A percentile compares a stretch with the other conserved stretches of the same genome.
Conservation (phyloP, 345 rosid genomes). For the Murraya paniculata region DNA sequence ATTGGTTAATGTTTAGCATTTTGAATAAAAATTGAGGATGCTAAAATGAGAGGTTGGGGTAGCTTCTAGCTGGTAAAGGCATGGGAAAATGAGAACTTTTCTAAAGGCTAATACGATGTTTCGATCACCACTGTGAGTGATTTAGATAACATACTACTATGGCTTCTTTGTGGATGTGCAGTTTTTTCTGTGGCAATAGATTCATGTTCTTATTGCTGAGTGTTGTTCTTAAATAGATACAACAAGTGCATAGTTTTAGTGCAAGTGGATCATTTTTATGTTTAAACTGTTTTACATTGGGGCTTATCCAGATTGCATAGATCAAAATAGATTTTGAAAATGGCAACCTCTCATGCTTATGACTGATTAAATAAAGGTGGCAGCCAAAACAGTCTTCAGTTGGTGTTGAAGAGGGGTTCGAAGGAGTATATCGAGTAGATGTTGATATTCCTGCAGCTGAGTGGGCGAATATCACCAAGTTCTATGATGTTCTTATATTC, state of each 20-base stretch:
- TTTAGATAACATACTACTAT: background rate
- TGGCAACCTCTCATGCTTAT: slow-evolving; percentile 39
- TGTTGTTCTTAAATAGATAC: background rate
- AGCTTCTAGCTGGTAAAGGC: background rate
- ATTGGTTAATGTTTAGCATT: background rate
- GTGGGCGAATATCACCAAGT: slow-evolving; percentile 63
- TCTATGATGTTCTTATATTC: slow-evolving; percentile 79
- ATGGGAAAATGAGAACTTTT: background rate
- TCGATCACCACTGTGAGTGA: background rate
- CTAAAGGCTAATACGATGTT: background rate
- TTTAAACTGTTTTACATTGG: background rate
- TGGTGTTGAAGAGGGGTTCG: slow-evolving; percentile 34
- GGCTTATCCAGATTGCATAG: background rate
- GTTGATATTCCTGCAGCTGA: slow-evolving; percentile 87
- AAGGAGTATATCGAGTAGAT: slow-evolving; percentile 73
- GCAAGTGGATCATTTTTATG: background rate
- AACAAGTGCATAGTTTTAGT: background rate
- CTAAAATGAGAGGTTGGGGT: background rate
- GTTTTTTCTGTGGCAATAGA: background rate
- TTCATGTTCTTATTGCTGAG: background rate
- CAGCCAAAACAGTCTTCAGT: slow-evolving; percentile 46
- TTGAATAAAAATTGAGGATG: background rate
- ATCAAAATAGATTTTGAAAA: background rate
- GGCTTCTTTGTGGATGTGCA: background rate
- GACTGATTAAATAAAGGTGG: slow-evolving; percentile 76